These are phyloP conservation scores for Cladosporium sp. DNA, from an alignment of 2,329 filamentous ascomycete genomes.

Conservation along the genomic window DNA sequence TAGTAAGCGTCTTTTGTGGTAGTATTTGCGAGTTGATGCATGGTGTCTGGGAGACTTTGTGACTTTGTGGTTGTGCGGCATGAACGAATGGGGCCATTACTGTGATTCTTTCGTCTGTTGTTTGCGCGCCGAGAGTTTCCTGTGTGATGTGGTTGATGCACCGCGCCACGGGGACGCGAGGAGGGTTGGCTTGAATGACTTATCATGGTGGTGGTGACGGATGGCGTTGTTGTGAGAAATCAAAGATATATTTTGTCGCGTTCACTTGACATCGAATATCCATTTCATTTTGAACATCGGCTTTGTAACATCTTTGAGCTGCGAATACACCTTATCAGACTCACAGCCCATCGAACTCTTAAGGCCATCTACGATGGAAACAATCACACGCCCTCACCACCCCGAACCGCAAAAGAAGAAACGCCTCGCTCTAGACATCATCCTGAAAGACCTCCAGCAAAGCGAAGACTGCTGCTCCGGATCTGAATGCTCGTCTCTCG, in stretches of 20 bases:
- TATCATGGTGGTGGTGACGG: background rate
- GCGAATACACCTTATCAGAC: too few species aligned
- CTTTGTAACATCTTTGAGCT: background rate
- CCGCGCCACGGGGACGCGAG: background rate
- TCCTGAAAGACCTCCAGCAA: background rate
- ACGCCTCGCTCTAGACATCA: background rate
- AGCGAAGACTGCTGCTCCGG: background rate
- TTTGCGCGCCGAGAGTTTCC: too few species aligned
- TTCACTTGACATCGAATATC: background rate
- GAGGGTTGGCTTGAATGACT: background rate
- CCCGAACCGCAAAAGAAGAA: background rate
- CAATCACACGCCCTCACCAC: background rate
- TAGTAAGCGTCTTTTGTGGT: too few species aligned
- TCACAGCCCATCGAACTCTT: too few species aligned
- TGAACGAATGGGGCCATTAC: too few species aligned
- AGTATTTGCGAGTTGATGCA: too few species aligned
- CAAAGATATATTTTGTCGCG: background rate
- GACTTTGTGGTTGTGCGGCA: too few species aligned
- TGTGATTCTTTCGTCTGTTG: too few species aligned
- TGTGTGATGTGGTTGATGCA: too few species aligned
- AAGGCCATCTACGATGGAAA: too few species aligned
- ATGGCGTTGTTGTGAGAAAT: background rate
- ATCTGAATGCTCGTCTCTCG: conserved; percentile 2
- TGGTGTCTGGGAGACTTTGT: too few species aligned
- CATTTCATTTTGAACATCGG: background rate